Evolutionary conservation across 441 rosid genomes (phyloP).

Genomic region (Adansonia rubrostipa): DNA sequence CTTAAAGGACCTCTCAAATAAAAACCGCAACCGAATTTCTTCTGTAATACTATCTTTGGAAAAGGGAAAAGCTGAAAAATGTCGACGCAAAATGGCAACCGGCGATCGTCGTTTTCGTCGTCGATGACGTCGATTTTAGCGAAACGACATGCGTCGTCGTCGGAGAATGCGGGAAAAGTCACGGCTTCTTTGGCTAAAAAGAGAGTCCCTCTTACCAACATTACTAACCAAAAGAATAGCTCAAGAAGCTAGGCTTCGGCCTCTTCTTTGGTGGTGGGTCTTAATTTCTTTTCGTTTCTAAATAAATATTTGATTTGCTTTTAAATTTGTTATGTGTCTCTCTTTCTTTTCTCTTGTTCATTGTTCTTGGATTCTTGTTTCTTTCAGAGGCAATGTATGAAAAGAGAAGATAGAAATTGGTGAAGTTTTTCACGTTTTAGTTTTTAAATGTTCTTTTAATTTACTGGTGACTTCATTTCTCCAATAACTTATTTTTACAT

Average conservation of each 20-base stretch:
- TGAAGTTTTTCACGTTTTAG: background rate
- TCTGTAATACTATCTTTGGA: background rate
- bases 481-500: background rate
- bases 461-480: background rate
- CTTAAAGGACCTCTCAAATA: background rate
- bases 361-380: slow-evolving; percentile 1
- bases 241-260: slow-evolving; percentile 46
- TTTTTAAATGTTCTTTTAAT: background rate
- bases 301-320: background rate
- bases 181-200: slow-evolving; percentile 56
- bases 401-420: background rate
- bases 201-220: slow-evolving; percentile 80
- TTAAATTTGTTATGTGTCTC: background rate
- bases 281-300: background rate
- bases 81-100: slow-evolving; percentile 58
- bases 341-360: background rate
- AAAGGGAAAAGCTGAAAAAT: slow-evolving; percentile 29
- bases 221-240: slow-evolving; percentile 65
- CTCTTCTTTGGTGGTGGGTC: slow-evolving; percentile 51
- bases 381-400: background rate
- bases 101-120: slow-evolving; percentile 80
- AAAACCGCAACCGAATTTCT: background rate
- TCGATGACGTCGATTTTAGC: slow-evolving; percentile 79
- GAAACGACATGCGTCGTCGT: slow-evolving; percentile 59
- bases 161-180: slow-evolving; percentile 46